These are phyloP conservation scores for Curvularia lunata DNA, from an alignment of 2,329 filamentous ascomycete genomes.

Conservation along the genomic window DNA sequence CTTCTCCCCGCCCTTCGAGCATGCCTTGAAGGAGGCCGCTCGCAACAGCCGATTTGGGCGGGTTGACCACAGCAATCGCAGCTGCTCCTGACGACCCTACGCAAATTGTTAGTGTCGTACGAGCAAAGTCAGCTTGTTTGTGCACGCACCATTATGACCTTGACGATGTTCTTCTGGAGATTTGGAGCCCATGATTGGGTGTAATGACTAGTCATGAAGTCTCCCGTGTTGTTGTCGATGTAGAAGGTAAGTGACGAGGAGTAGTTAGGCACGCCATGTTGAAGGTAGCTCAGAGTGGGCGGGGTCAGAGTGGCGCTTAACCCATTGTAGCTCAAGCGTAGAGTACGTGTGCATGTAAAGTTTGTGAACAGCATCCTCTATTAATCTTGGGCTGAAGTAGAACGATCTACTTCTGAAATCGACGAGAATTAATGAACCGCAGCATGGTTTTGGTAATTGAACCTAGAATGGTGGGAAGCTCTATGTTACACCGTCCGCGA, in stretches of 20 bases:
- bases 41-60: conserved; percentile 43
- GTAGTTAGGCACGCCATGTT: neutral
- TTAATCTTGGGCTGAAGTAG: neutral
- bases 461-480: neutral
- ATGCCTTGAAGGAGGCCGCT: conserved; percentile 44
- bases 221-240: conserved; percentile 1
- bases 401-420: neutral
- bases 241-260: neutral
- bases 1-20: conserved; percentile 55
- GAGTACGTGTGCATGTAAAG: neutral
- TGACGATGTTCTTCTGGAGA: conserved; percentile 47
- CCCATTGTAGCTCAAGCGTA: neutral
- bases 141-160: conserved; percentile 40
- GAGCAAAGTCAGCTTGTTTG: neutral
- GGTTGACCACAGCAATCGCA: conserved; percentile 39
- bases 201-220: conserved; percentile 3
- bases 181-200: conserved; percentile 47
- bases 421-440: neutral
- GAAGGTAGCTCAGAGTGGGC: neutral
- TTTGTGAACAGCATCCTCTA: neutral
- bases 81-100: conserved; percentile 35
- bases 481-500: neutral
- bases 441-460: neutral
- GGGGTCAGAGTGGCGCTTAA: conserved; percentile 1
- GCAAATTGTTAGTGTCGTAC: conserved; percentile 25